A percentile compares a stretch with the other conserved stretches of the same genome.
These are phyloP conservation scores for Moniliella sp. DNA, from an alignment of 1,284 basidiomycete species.

Conservation along the genomic window DNA sequence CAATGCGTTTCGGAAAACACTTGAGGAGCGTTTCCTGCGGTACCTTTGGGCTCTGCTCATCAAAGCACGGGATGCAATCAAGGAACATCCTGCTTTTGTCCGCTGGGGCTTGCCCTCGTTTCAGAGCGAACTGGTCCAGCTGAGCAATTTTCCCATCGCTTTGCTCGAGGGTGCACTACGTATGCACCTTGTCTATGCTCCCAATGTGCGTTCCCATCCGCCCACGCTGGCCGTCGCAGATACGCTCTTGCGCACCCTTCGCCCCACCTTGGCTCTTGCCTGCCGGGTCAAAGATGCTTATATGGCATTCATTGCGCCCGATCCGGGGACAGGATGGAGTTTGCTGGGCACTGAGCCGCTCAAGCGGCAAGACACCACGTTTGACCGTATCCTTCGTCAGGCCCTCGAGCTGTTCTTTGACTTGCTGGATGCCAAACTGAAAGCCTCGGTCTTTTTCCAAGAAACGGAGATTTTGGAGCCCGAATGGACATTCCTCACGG, in stretches of 20 bases:
- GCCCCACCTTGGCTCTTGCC: constrained; percentile 72
- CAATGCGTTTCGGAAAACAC: constrained; percentile 79
- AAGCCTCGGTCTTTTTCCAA: constrained; percentile 86
- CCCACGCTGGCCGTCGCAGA: constrained; percentile 68
- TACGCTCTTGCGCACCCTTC: constrained; percentile 80
- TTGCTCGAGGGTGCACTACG: constrained; percentile 76
- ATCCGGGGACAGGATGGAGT: constrained; percentile 67
- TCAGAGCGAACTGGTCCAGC: constrained; percentile 68
- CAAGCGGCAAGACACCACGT: constrained; percentile 67
- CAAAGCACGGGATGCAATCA: constrained; percentile 66
- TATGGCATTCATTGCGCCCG: constrained; percentile 49
- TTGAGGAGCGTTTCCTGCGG: constrained; percentile 77
- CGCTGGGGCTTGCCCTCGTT: constrained; percentile 67
- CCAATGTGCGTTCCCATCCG: constrained; percentile 57
- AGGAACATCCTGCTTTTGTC: constrained; percentile 53
- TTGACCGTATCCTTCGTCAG: constrained; percentile 68
- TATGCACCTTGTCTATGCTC: constrained; percentile 69
- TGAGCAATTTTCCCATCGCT: constrained; percentile 83
- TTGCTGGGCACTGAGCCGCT: constrained; percentile 74
- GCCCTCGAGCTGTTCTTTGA: constrained; percentile 78
- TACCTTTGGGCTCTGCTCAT: constrained; percentile 67
- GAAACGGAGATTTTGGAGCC: constrained; percentile 91
- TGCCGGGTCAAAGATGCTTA: constrained; percentile 87
- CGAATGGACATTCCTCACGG: constrained; percentile 85
- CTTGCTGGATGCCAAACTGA: constrained; percentile 81